Conservation (phyloP, 2,329 filamentous ascomycete species). For the Calonectria multiphialidica region DNA sequence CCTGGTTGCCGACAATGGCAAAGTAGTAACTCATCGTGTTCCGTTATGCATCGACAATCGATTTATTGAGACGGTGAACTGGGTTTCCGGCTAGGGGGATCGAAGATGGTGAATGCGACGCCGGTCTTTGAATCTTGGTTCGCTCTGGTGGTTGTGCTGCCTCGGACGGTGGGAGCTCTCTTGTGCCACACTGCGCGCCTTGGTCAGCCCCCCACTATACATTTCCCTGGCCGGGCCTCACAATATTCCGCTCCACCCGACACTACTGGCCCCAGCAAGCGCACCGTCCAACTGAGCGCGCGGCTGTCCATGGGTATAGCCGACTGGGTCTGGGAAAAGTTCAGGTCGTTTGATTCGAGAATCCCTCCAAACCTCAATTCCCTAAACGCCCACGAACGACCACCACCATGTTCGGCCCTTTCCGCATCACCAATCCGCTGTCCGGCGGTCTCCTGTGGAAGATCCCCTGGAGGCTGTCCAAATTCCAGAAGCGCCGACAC, state of each 20-base stretch:
- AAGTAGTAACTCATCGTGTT: conserved; percentile 96
- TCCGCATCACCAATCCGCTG: conserved; percentile 82
- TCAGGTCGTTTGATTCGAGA: conserved; percentile 35
- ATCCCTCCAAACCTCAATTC: conserved; percentile 22
- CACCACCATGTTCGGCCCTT: conserved; percentile 81
- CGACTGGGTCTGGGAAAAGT: conserved; percentile 34
- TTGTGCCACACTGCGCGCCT: neutral
- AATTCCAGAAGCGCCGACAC: conserved; percentile 90
- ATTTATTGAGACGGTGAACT: neutral
- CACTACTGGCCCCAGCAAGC: conserved; percentile 25
- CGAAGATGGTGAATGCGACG: conserved; percentile 12
- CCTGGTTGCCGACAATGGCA: conserved; percentile 93
- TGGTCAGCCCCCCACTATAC: conserved; percentile 7
- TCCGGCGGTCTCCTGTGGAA: conserved; percentile 93
- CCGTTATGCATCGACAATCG: conserved; percentile 43
- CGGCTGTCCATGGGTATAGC: conserved; percentile 29
- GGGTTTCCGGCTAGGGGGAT: neutral
- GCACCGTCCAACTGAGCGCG: conserved; percentile 22
- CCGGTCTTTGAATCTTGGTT: neutral
- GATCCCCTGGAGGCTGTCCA: conserved; percentile 94
- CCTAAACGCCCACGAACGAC: conserved; percentile 23
- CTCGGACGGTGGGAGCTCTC: neutral
- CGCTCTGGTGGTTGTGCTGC: neutral
- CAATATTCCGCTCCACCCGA: conserved; percentile 45
- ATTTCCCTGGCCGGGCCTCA: conserved; percentile 33